Evolutionary conservation across 306 rosid genomes (phyloP).

Genomic region (Citrullus colocynthis): DNA sequence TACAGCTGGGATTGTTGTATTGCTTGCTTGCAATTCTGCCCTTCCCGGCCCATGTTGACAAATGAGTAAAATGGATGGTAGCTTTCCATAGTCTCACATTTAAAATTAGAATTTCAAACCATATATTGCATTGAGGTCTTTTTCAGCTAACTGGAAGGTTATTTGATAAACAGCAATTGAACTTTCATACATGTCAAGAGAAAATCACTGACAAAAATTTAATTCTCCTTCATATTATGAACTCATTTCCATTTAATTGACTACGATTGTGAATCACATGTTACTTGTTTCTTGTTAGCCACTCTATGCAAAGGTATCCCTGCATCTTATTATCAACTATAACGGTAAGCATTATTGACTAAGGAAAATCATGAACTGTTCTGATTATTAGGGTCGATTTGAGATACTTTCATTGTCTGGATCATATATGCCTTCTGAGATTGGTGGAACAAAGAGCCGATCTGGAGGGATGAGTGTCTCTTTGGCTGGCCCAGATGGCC

Average conservation of each 20-base stretch:
- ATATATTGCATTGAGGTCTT: background rate
- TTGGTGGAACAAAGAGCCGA: background rate
- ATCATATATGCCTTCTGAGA: background rate
- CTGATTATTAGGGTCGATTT: constrained; percentile 8
- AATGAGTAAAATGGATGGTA: background rate
- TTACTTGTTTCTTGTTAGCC: background rate
- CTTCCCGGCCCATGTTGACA: background rate
- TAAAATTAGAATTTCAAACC: background rate
- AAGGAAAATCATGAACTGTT: background rate
- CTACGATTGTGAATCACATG: background rate
- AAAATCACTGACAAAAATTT: background rate
- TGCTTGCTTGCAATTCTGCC: background rate
- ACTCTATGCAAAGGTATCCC: background rate
- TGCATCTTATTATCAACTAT: background rate
- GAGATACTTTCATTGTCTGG: constrained; percentile 13
- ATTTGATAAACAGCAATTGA: background rate
- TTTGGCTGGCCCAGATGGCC: constrained; percentile 14
- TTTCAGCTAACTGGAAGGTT: background rate
- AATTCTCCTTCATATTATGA: background rate
- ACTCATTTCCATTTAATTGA: background rate
- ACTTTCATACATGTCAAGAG: background rate
- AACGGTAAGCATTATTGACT: background rate
- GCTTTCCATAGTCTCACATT: background rate
- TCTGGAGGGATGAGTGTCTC: constrained; percentile 11
- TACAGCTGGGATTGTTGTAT: background rate